Base-by-base conservation (phyloP, 1,139 yeast genomes). In the Suhomyces yuchorum region DNA sequence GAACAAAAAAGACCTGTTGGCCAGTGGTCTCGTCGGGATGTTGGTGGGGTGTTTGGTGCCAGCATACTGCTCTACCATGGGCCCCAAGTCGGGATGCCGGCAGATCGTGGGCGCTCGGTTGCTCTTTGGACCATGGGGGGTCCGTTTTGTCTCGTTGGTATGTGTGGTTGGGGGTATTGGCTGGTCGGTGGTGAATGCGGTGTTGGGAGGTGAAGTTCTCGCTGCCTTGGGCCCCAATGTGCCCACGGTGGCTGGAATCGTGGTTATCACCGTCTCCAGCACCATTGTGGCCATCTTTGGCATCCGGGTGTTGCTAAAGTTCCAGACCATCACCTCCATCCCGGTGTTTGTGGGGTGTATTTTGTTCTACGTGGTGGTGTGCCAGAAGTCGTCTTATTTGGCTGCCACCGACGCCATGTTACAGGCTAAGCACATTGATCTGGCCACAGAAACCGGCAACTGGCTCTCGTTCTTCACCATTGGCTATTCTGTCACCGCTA, bases 101-200 rank as follows among this genome's bases (percentile, higher is more conserved):
- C 77, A 72, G 52, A 70, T 71, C 64, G 75, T 71, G 1, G 64
- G 71, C 41, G 75, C 76, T 8, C 56, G 74, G 44, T 68, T 69
- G 48, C 58, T 71, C 17, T 71, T 71, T 53, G 77, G 77, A 2
- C 62, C 61, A 51, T 71, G 75, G 75, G 70, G 70, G 2, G 71
- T 70, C 14, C 66, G 67, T 52, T 54, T 70, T 24, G 69, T 71
- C 3, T 65, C 73, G 5, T 37, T 71, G 4, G 57, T 71, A 20
- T 63, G 71, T 48, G 66, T 70, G 20, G 57, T 71, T 35, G 74
- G 75, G n/a, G 70, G 67, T 4, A 54, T 68, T 19, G 77, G 77
- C 2, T 72, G 77, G 77, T 69, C 75, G 1, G 70, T 71, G 37
- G 74, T 71, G 2, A 71, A 71, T 49, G 67, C 72, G 48, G 74